A percentile compares a stretch with the other conserved stretches of the same genome.
Evolutionary conservation across 1,284 basidiomycete species (phyloP).

Genomic region (Puccinia coronata): DNA sequence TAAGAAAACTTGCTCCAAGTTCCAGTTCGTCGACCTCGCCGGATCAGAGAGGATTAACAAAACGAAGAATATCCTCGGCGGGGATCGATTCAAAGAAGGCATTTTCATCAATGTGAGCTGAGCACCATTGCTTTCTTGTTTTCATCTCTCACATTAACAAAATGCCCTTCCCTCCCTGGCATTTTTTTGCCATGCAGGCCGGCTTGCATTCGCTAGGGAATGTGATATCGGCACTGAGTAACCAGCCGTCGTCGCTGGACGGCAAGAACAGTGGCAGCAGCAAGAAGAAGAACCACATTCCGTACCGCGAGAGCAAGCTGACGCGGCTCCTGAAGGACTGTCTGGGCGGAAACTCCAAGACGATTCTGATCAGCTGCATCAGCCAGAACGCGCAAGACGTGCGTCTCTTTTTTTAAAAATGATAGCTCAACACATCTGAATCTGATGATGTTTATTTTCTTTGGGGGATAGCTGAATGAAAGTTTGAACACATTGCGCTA

Average conservation of each 20-base stretch:
- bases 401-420: neutral
- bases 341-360: slow-evolving; percentile 44
- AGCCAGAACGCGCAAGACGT: slow-evolving; percentile 25
- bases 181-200: too few species aligned
- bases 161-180: too few species aligned
- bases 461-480: slow-evolving; percentile 19
- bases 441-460: neutral
- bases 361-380: slow-evolving; percentile 42
- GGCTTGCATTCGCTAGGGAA: slow-evolving; percentile 35
- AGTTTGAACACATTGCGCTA: slow-evolving; percentile 42
- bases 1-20: slow-evolving; percentile 23
- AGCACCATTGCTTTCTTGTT: neutral
- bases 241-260: neutral
- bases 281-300: slow-evolving; percentile 38
- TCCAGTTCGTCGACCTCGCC: slow-evolving; percentile 48
- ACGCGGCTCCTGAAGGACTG: slow-evolving; percentile 40
- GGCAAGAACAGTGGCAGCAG: neutral
- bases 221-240: slow-evolving; percentile 37
- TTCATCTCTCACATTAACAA: neutral
- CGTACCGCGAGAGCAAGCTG: slow-evolving; percentile 41
- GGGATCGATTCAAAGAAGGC: slow-evolving; percentile 48
- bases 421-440: neutral
- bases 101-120: slow-evolving; percentile 36
- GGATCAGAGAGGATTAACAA: slow-evolving; percentile 32
- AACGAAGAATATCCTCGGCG: slow-evolving; percentile 30